Evolutionary conservation across 2,329 filamentous ascomycete species (phyloP).

Genomic region (Aspergillus latus): DNA sequence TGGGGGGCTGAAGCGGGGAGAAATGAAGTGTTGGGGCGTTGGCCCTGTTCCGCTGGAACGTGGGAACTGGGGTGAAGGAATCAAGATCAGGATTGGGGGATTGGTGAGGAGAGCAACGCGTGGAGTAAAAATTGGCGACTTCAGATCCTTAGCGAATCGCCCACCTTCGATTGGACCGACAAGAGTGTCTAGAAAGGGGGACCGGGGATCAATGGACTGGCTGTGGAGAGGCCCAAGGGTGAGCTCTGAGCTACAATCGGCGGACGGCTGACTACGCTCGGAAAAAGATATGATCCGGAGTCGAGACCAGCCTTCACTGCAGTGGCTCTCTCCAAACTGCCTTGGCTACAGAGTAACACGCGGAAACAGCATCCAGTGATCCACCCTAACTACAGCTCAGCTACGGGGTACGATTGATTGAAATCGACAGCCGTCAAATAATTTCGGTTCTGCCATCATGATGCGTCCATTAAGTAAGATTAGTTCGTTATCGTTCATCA

Average conservation of each 20-base stretch:
- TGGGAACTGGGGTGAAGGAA: neutral
- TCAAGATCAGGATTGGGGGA: neutral
- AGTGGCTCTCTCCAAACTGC: no score
- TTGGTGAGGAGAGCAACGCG: neutral
- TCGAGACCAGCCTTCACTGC: no score
- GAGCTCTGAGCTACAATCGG: no score
- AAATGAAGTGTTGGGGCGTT: neutral
- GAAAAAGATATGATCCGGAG: no score
- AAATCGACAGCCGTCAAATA: no score
- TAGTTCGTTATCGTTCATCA: no score
- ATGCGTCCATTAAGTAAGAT: neutral
- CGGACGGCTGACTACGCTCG: no score
- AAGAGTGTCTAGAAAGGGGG: neutral
- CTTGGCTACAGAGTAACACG: no score
- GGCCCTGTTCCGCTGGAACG: neutral
- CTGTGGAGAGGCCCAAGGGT: neutral
- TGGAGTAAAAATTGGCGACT: neutral
- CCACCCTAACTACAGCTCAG: no score
- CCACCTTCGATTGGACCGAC: neutral
- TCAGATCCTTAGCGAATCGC: neutral
- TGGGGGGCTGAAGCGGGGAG: slow-evolving; percentile 1
- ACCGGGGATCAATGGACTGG: neutral
- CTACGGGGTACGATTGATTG: no score
- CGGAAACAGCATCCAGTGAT: no score
- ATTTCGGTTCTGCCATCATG: neutral